Percentiles rank a stretch among this genome's conserved stretches.
These are phyloP conservation scores for Aspergillus cejpii DNA, from an alignment of 2,329 filamentous ascomycete genomes.

Conservation along the genomic window DNA sequence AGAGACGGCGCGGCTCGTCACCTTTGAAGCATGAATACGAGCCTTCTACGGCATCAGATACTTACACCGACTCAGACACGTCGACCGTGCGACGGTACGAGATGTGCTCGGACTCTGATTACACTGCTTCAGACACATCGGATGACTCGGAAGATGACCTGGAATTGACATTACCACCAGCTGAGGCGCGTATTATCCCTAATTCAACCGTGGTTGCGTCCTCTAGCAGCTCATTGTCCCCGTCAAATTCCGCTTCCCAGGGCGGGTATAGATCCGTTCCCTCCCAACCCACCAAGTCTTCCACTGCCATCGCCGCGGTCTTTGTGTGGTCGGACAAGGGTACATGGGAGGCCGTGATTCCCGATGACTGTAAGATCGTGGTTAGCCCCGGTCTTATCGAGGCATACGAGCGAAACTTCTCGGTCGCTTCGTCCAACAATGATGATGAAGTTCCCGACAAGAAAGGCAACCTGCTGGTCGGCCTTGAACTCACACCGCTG, in stretches of 20 bases:
- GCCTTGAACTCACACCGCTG: conserved; percentile 81
- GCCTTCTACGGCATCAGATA: conserved; percentile 66
- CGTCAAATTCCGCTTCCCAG: conserved; percentile 78
- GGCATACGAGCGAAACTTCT: conserved; percentile 51
- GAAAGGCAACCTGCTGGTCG: conserved; percentile 49
- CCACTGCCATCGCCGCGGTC: conserved; percentile 53
- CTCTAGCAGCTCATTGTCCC: conserved; percentile 59
- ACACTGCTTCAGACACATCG: conserved; percentile 46
- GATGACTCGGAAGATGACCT: conserved; percentile 50
- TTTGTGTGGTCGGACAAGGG: conserved; percentile 60
- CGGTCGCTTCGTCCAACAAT: conserved; percentile 32
- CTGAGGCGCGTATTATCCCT: conserved; percentile 32
- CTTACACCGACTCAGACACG: conserved; percentile 50
- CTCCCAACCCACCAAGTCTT: conserved; percentile 42
- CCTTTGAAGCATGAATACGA: conserved; percentile 96
- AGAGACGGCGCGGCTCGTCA: conserved; percentile 72
- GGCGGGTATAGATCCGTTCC: conserved; percentile 55
- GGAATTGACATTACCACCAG: conserved; percentile 23
- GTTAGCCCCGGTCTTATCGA: conserved; percentile 60
- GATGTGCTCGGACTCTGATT: conserved; percentile 42
- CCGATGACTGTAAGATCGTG: conserved; percentile 57
- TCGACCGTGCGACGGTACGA: conserved; percentile 52
- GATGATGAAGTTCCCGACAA: conserved; percentile 17
- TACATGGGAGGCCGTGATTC: conserved; percentile 55
- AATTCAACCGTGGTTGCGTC: conserved; percentile 38